Conservation (phyloP, 2,329 filamentous ascomycete species). For the Magnaporthiopsis poae region DNA sequence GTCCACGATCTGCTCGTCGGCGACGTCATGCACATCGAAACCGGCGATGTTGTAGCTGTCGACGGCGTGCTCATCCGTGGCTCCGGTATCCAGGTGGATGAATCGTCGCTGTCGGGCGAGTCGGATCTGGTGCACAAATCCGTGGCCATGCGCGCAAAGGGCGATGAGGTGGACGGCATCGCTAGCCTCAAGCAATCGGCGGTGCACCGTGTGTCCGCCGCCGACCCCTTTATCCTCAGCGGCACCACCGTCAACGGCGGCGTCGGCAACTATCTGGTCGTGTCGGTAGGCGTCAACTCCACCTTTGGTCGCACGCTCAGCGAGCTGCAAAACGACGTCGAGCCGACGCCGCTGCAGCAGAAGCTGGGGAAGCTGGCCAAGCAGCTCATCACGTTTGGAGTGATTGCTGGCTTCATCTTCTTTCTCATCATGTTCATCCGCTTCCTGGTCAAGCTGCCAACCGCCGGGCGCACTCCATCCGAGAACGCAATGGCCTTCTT, state of each 20-base stretch:
- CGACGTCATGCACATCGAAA: slow-evolving; percentile 55
- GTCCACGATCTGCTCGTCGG: slow-evolving; percentile 56
- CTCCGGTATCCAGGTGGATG: slow-evolving; percentile 57
- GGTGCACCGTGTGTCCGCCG: slow-evolving; percentile 22
- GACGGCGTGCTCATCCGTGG: slow-evolving; percentile 57
- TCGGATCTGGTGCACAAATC: slow-evolving; percentile 61
- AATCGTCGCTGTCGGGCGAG: slow-evolving; percentile 61
- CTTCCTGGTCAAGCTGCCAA: slow-evolving; percentile 56
- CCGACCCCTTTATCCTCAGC: slow-evolving; percentile 57
- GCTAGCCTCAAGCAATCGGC: slow-evolving; percentile 14
- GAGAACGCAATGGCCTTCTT: slow-evolving; percentile 51
- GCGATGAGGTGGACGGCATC: slow-evolving; percentile 15
- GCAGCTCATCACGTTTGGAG: slow-evolving; percentile 38
- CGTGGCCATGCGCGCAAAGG: slow-evolving; percentile 30
- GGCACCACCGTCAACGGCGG: slow-evolving; percentile 45
- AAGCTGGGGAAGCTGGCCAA: slow-evolving; percentile 38
- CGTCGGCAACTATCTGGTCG: slow-evolving; percentile 44
- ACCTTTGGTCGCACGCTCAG: slow-evolving; percentile 47
- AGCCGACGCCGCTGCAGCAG: slow-evolving; percentile 44
- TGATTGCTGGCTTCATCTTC: slow-evolving; percentile 61
- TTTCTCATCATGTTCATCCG: slow-evolving; percentile 72
- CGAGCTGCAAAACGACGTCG: slow-evolving; percentile 41
- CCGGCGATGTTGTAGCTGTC: slow-evolving; percentile 56
- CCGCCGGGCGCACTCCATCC: slow-evolving; percentile 36
- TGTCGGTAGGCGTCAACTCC: slow-evolving; percentile 46